Conservation (phyloP, 2,329 filamentous ascomycete genomes). For the Annulohypoxylon truncatum region DNA sequence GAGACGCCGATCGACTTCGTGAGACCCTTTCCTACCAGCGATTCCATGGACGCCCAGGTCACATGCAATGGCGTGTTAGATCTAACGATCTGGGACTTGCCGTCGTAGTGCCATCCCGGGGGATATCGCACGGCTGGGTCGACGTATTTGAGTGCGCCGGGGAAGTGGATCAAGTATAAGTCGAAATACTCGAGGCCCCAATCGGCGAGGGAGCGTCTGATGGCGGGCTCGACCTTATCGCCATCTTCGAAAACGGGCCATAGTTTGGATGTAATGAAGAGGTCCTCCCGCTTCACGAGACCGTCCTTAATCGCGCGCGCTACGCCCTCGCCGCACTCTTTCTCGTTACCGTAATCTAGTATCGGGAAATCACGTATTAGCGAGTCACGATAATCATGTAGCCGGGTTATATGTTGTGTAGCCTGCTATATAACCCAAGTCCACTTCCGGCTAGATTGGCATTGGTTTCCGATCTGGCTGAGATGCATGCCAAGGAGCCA, state of each 20-base stretch:
- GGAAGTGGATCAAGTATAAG: slow-evolving; percentile 90
- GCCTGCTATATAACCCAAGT: background rate
- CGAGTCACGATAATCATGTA: background rate
- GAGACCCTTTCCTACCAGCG: slow-evolving; percentile 74
- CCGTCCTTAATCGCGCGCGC: slow-evolving; percentile 84
- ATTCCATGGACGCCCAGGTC: slow-evolving; percentile 86
- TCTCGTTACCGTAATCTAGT: slow-evolving; percentile 85
- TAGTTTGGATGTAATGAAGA: slow-evolving; percentile 93
- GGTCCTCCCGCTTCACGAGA: slow-evolving; percentile 83
- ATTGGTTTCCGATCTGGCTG: slow-evolving; percentile 18
- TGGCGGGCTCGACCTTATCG: slow-evolving; percentile 80
- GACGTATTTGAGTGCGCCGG: slow-evolving; percentile 85
- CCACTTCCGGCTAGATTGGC: slow-evolving; percentile 25
- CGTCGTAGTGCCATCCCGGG: slow-evolving; percentile 79
- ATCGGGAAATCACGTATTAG: slow-evolving; percentile 23
- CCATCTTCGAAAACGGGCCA: slow-evolving; percentile 92
- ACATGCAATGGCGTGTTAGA: slow-evolving; percentile 80
- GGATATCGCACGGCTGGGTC: slow-evolving; percentile 83
- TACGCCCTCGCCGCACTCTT: slow-evolving; percentile 80
- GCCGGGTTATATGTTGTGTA: background rate
- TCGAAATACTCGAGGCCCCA: slow-evolving; percentile 92
- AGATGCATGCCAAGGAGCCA: slow-evolving; percentile 4
- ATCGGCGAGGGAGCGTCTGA: slow-evolving; percentile 80
- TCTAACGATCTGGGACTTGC: slow-evolving; percentile 68
- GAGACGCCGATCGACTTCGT: slow-evolving; percentile 80